A percentile compares a stretch with the other conserved stretches of the same genome.
Evolutionary conservation across 257 asterid genomes (phyloP).

Genomic region (Anisodus acutangulus): DNA sequence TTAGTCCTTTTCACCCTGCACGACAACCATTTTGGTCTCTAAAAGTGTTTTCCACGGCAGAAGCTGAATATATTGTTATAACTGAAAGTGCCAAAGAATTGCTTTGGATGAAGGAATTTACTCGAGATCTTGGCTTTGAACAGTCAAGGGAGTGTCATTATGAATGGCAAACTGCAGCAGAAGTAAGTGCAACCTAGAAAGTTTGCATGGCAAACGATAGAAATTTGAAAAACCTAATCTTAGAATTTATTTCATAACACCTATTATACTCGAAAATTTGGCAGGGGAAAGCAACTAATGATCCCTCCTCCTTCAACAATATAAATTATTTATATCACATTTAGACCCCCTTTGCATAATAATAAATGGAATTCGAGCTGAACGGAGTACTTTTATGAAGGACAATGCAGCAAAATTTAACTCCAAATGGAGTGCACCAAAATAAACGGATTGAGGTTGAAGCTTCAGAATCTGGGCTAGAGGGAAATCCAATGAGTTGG

Average conservation of each 20-base stretch:
- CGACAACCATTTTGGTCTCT: conserved; percentile 10
- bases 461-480: conserved; percentile 11
- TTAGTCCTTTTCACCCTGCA: not conserved
- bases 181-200: not conserved
- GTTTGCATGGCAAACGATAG: not conserved
- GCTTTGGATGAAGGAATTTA: too few relatives aligned
- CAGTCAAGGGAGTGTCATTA: not conserved
- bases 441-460: conserved; percentile 24
- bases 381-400: not conserved
- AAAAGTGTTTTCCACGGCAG: too few relatives aligned
- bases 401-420: not conserved
- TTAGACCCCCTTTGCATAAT: not conserved
- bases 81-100: too few relatives aligned
- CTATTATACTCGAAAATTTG: not conserved
- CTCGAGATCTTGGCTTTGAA: too few relatives aligned
- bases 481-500: not conserved
- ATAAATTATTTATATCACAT: conserved; percentile 2
- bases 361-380: not conserved
- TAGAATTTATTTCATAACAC: not conserved
- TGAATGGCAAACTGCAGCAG: conserved; percentile 22
- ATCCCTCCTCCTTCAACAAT: conserved; percentile 17
- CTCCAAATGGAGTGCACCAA: conserved; percentile 23
- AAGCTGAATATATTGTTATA: too few relatives aligned
- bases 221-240: not conserved
- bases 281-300: conserved; percentile 31